Conservation (phyloP, 176 grass and related monocot species). For the Dactylis glomerata region DNA sequence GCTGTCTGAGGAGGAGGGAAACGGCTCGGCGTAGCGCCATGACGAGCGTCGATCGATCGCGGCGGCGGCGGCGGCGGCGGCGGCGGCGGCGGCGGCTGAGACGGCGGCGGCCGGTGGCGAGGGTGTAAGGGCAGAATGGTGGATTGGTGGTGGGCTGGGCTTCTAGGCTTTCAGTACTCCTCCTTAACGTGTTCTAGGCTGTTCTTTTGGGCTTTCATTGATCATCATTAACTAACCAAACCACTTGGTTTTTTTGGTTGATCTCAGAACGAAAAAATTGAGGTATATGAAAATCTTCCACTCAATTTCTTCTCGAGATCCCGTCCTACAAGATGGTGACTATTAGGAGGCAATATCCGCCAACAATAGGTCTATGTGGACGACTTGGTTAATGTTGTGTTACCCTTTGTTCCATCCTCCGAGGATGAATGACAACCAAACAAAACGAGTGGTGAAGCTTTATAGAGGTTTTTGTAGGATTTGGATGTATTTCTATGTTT, state of each 20-base stretch:
- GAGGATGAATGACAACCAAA: no score
- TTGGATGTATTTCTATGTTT: no score
- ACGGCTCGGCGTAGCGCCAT: slow-evolving; percentile 40
- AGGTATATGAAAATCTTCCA: no score
- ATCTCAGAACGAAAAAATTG: no score
- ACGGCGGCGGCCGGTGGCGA: not conserved
- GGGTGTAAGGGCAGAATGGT: not conserved
- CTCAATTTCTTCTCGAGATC: no score
- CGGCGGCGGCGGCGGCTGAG: not conserved
- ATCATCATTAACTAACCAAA: not conserved
- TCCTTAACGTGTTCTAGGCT: not conserved
- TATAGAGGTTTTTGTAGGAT: no score
- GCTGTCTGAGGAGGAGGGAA: slow-evolving; percentile 42
- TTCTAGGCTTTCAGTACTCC: not conserved
- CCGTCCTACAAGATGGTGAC: no score
- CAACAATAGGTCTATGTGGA: no score
- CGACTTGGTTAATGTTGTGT: no score
- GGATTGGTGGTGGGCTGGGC: not conserved
- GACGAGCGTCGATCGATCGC: not conserved
- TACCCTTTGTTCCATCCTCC: no score
- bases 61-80: not conserved
- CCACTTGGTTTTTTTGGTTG: not conserved
- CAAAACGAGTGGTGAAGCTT: no score
- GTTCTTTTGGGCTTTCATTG: not conserved
- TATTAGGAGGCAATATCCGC: no score